phyloP scores from a whole-genome alignment of 179 eudicot genomes.

The Monotropa hypopitys region DNA sequence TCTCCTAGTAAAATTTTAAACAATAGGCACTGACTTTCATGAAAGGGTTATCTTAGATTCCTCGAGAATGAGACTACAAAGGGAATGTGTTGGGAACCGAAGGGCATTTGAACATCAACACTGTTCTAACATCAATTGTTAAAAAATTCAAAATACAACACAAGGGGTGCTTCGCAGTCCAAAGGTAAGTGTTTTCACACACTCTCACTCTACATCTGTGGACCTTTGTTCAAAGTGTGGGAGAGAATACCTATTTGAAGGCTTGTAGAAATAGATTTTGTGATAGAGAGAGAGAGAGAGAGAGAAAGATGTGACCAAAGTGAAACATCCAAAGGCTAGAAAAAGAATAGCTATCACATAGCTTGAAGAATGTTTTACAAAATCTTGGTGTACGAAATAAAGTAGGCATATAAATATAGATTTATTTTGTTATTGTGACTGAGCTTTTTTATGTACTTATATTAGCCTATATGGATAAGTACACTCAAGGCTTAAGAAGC shows the following conservation, averaged over 20 bases:
- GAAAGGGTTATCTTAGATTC: background rate
- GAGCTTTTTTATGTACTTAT: background rate
- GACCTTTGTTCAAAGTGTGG: background rate
- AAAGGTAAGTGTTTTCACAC: background rate
- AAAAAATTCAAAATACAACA: background rate
- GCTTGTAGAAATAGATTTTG: background rate
- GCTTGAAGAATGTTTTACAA: too few species aligned
- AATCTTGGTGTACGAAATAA: background rate
- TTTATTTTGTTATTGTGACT: too few species aligned
- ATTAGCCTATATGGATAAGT: background rate
- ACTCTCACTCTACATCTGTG: background rate
- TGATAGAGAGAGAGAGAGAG: background rate
- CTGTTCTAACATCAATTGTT: background rate
- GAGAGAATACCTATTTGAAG: background rate
- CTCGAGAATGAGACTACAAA: background rate
- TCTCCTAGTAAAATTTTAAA: background rate
- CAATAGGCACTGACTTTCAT: background rate
- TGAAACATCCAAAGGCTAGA: background rate
- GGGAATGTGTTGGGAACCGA: background rate
- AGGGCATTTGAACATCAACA: background rate
- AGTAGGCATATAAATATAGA: background rate
- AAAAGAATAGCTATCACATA: background rate
- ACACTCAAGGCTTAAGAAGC: background rate
- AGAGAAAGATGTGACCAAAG: background rate
- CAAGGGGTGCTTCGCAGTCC: background rate